A percentile compares a stretch with the other conserved stretches of the same genome.
Evolutionary conservation across 441 rosid genomes (phyloP).

Genomic region (Rhodomyrtus psidioides): DNA sequence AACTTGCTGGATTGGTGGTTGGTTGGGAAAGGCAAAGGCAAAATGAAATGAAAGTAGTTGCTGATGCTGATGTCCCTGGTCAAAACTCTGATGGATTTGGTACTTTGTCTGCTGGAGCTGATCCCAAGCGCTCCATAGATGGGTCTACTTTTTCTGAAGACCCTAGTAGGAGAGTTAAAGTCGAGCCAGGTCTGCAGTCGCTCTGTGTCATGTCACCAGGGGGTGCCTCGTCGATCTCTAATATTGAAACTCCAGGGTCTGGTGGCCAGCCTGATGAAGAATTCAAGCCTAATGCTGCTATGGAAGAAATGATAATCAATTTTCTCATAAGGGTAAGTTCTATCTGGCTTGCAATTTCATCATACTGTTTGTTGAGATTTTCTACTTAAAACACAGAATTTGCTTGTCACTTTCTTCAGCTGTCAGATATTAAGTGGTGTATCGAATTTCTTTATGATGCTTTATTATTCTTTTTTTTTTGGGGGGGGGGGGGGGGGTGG

Average conservation of each 20-base stretch:
- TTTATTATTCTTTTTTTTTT: not conserved
- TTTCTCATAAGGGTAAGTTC: constrained; percentile 88
- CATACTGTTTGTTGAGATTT: not conserved
- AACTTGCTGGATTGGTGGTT: constrained; percentile 99
- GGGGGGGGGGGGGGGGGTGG: not conserved
- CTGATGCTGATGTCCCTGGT: constrained; percentile 46
- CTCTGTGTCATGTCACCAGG: constrained; percentile 94
- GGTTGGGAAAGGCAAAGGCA: constrained; percentile 98
- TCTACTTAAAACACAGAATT: not conserved
- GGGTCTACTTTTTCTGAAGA: constrained; percentile 76
- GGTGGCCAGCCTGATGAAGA: constrained; percentile 97
- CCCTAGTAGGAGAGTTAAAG: constrained; percentile 73
- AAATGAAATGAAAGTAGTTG: constrained; percentile 60
- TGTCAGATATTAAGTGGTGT: not conserved
- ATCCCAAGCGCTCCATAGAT: constrained; percentile 61
- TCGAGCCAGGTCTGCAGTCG: constrained; percentile 91
- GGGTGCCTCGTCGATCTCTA: constrained; percentile 77
- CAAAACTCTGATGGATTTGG: constrained; percentile 53
- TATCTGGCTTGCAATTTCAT: constrained; percentile 9
- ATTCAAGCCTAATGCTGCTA: constrained; percentile 99
- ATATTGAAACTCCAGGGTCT: constrained; percentile 91
- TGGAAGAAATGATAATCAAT: constrained; percentile 99
- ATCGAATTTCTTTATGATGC: not conserved
- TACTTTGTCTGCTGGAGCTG: constrained; percentile 37
- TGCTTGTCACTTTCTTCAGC: not conserved